Percentiles rank a stretch among this genome's conserved stretches.
phyloP scores from a whole-genome alignment of 495 filamentous ascomycete genomes.

The Hyaloscypha bicolor region DNA sequence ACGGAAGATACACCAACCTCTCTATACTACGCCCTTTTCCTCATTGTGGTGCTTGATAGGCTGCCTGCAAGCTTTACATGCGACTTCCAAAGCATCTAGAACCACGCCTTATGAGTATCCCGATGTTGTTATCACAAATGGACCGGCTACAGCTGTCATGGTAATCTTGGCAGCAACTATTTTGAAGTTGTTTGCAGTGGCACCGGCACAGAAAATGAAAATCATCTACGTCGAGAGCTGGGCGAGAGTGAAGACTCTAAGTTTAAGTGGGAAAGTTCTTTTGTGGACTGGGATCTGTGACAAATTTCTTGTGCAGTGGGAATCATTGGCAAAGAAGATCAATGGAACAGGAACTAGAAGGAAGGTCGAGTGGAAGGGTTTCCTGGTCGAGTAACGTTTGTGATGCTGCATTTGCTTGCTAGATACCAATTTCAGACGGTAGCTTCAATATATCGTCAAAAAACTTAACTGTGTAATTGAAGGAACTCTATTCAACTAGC shows the following conservation, averaged over 20 bases:
- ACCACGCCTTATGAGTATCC: conserved; percentile 40
- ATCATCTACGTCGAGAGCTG: conserved; percentile 90
- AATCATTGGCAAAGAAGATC: conserved; percentile 48
- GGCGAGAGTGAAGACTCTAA: conserved; percentile 78
- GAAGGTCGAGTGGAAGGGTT: conserved; percentile 47
- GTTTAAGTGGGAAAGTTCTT: conserved; percentile 78
- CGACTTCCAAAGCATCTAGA: conserved; percentile 6
- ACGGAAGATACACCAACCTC: conserved; percentile 74
- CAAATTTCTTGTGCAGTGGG: conserved; percentile 77
- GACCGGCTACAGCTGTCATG: conserved; percentile 84
- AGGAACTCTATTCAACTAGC: too few relatives aligned
- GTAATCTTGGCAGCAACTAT: conserved; percentile 69
- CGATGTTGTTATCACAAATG: conserved; percentile 83
- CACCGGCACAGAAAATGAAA: conserved; percentile 51
- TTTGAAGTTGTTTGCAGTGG: conserved; percentile 58
- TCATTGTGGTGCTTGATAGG: conserved; percentile 58
- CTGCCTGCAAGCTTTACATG: conserved; percentile 39
- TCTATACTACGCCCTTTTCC: conserved; percentile 65
- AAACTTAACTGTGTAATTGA: too few relatives aligned
- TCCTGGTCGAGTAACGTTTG: conserved; percentile 42
- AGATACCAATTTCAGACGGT: not conserved
- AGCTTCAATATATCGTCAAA: not conserved
- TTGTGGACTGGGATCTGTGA: conserved; percentile 58
- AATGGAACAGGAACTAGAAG: conserved; percentile 48
- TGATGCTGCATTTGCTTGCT: not conserved